Percentiles rank a stretch among this genome's conserved stretches.
Conservation (phyloP, 2,329 filamentous ascomycete species). For the Raffaelea albimanens region DNA sequence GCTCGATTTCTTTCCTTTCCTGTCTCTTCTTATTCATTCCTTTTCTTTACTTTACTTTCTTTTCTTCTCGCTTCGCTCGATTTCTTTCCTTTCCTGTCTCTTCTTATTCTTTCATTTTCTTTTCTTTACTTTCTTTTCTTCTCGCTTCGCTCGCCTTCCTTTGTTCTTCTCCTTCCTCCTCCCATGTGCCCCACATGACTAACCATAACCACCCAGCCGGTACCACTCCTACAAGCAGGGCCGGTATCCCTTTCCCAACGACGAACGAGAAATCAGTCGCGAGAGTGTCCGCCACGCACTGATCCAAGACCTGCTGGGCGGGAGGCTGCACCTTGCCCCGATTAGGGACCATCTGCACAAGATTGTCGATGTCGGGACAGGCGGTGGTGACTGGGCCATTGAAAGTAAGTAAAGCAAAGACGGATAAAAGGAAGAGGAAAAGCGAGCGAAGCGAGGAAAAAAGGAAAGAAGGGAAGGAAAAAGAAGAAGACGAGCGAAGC, state of each 20-base stretch:
- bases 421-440: no score
- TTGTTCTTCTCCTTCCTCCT: no score
- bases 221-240: conserved; percentile 38
- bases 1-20: no score
- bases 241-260: conserved; percentile 42
- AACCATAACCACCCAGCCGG: conserved; percentile 23
- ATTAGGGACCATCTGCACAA: conserved; percentile 35
- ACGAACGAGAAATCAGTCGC: conserved; percentile 38
- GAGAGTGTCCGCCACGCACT: conserved; percentile 39
- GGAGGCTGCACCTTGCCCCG: conserved; percentile 32
- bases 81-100: no score
- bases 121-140: no score
- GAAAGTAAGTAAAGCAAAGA: conserved; percentile 26
- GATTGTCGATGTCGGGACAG: conserved; percentile 41
- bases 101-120: background rate
- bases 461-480: background rate
- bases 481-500: background rate
- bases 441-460: no score
- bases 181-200: no score
- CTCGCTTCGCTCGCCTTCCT: no score
- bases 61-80: no score
- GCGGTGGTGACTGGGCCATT: conserved; percentile 47
- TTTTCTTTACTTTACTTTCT: no score
- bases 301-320: conserved; percentile 36
- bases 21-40: no score